Conservation (phyloP, 2,329 filamentous ascomycete genomes). For the Aurifilum marmelostoma region DNA sequence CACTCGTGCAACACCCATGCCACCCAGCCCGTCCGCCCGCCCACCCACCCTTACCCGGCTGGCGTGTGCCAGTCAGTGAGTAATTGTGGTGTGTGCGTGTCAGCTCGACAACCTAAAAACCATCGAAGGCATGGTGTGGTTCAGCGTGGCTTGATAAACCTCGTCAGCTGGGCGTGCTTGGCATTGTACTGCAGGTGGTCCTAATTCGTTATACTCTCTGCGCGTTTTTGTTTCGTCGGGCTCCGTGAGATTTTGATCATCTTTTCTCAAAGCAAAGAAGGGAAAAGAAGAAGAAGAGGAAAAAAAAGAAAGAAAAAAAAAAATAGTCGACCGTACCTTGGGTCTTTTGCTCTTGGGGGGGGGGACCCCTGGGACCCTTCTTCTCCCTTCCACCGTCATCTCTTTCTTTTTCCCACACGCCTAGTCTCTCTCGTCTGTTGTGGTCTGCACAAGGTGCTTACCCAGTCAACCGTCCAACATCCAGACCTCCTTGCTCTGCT, state of each 20-base stretch:
- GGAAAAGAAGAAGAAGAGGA: neutral
- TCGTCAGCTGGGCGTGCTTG: constrained; percentile 3
- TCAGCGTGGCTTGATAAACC: constrained; percentile 8
- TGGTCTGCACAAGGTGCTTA: constrained; percentile 4
- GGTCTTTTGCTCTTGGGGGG: neutral
- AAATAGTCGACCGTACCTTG: neutral
- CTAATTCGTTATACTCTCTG: neutral
- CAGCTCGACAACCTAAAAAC: neutral
- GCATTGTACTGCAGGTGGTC: neutral
- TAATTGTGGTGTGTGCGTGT: neutral
- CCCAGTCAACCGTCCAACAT: neutral
- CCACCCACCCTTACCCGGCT: neutral
- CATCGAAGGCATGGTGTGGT: constrained; percentile 1
- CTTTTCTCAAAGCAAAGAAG: neutral
- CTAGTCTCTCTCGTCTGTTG: neutral
- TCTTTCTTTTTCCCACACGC: neutral
- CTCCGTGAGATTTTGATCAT: neutral
- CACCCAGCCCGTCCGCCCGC: too few species aligned
- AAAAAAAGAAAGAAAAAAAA: neutral
- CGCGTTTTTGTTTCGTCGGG: neutral
- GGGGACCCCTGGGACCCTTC: neutral
- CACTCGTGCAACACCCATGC: neutral
- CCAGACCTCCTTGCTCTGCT: neutral
- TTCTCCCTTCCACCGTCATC: neutral
- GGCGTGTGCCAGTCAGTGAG: neutral